These are phyloP conservation scores for Hypoxylon fuscum DNA, from an alignment of 495 filamentous ascomycete genomes.

Conservation along the genomic window DNA sequence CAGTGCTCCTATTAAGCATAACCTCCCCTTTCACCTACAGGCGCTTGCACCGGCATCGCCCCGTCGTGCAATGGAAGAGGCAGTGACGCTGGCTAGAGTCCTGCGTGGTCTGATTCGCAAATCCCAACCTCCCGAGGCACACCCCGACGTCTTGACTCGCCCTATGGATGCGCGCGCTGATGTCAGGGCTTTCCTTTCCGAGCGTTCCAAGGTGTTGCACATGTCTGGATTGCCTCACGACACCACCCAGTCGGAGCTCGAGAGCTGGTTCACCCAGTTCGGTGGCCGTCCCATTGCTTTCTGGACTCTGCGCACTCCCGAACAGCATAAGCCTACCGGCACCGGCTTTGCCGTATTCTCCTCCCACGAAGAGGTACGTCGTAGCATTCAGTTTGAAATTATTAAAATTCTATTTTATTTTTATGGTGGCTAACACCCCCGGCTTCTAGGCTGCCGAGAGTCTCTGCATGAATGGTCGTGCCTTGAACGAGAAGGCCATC, in stretches of 20 bases:
- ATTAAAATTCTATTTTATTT: too few species aligned
- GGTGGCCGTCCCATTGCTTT: slow-evolving; percentile 98
- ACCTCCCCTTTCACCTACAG: slow-evolving; percentile 96
- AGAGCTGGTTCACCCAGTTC: slow-evolving; percentile 99
- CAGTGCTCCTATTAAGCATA: slow-evolving; percentile 98
- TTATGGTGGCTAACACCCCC: too few species aligned
- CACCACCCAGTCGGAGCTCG: slow-evolving; percentile 96
- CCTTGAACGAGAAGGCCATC: slow-evolving; percentile 97
- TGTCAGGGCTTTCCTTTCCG: slow-evolving; percentile 93
- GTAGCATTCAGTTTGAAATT: too few species aligned
- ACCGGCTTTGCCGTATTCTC: slow-evolving; percentile 98
- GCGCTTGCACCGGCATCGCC: slow-evolving; percentile 96
- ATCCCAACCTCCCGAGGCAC: slow-evolving; percentile 91
- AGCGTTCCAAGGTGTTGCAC: slow-evolving; percentile 96
- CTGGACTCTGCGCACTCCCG: slow-evolving; percentile 96
- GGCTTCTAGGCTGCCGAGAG: slow-evolving; percentile 82
- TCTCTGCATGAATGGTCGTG: slow-evolving; percentile 98
- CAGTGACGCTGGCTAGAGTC: slow-evolving; percentile 90
- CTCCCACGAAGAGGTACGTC: slow-evolving; percentile 96
- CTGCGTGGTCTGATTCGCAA: slow-evolving; percentile 92
- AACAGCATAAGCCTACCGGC: slow-evolving; percentile 98
- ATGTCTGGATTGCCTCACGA: slow-evolving; percentile 97
- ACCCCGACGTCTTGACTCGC: slow-evolving; percentile 89
- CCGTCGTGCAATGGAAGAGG: slow-evolving; percentile 96
- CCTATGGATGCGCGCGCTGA: slow-evolving; percentile 98